Evolutionary conservation across 2,329 filamentous ascomycete genomes (phyloP).

Genomic region (Paecilomyces sp.): DNA sequence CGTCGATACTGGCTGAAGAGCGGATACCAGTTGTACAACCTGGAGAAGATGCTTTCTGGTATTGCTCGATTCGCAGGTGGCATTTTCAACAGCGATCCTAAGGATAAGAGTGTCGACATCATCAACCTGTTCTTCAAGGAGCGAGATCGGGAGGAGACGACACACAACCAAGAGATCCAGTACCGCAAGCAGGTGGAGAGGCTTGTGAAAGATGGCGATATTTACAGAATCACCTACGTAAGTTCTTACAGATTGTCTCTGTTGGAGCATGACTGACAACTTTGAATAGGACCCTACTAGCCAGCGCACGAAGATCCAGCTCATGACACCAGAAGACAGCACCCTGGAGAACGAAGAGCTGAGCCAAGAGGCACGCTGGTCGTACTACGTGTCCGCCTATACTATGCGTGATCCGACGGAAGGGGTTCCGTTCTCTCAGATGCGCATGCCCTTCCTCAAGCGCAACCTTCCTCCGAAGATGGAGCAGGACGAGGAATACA

Average conservation of each 20-base stretch:
- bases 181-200: constrained; percentile 90
- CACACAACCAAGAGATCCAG: constrained; percentile 81
- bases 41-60: constrained; percentile 79
- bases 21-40: constrained; percentile 89
- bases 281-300: constrained; percentile 54
- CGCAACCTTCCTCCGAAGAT: constrained; percentile 62
- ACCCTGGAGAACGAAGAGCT: constrained; percentile 69
- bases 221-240: constrained; percentile 88
- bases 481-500: constrained; percentile 54
- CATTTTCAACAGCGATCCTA: constrained; percentile 79
- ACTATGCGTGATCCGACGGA: constrained; percentile 84
- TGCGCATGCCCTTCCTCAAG: constrained; percentile 62
- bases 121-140: constrained; percentile 79
- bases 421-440: constrained; percentile 58
- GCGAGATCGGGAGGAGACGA: constrained; percentile 75
- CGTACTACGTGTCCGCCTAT: constrained; percentile 91
- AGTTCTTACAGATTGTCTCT: constrained; percentile 37
- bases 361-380: constrained; percentile 62
- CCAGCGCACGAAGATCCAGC: constrained; percentile 64
- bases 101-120: constrained; percentile 90
- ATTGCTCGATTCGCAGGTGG: constrained; percentile 72
- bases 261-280: constrained; percentile 17
- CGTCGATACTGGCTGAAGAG: constrained; percentile 85
- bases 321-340: constrained; percentile 79
- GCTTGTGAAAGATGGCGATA: constrained; percentile 83